These are phyloP conservation scores for Ascochyta clinopodiicola DNA, from an alignment of 2,329 filamentous ascomycete species.

Conservation along the genomic window DNA sequence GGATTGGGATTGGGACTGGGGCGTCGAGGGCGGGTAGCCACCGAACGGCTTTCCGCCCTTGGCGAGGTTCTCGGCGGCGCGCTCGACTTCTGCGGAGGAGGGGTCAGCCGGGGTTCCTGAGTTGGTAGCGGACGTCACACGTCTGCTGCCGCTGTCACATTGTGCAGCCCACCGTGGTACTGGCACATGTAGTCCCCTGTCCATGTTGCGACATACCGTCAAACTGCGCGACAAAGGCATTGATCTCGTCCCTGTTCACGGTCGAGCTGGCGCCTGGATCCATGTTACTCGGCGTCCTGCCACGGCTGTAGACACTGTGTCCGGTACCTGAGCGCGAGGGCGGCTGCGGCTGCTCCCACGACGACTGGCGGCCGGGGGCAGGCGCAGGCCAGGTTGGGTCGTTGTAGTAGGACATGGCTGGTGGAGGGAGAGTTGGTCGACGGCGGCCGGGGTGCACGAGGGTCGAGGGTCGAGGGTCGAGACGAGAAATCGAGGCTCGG, in stretches of 20 bases:
- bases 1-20: constrained; percentile 10
- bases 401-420: constrained; percentile 72
- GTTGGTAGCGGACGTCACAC: not conserved
- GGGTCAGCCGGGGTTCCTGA: constrained; percentile 21
- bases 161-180: constrained; percentile 1
- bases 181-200: not conserved
- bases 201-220: constrained; percentile 71
- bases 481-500: not conserved
- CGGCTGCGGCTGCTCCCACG: constrained; percentile 76
- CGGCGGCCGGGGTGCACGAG: constrained; percentile 1
- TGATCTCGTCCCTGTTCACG: constrained; percentile 69
- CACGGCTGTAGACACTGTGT: constrained; percentile 21
- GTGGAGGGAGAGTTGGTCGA: constrained; percentile 11
- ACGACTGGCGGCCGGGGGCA: constrained; percentile 67
- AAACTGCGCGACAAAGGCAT: constrained; percentile 85
- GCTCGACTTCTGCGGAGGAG: constrained; percentile 78
- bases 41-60: constrained; percentile 95
- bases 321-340: constrained; percentile 73
- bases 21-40: constrained; percentile 29
- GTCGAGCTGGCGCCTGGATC: constrained; percentile 75
- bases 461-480: not conserved
- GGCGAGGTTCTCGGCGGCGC: constrained; percentile 91
- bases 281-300: constrained; percentile 38
- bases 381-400: constrained; percentile 67
- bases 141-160: not conserved